Evolutionary conservation across 305 asterid genomes (phyloP).

Genomic region (Solanum hybrid): DNA sequence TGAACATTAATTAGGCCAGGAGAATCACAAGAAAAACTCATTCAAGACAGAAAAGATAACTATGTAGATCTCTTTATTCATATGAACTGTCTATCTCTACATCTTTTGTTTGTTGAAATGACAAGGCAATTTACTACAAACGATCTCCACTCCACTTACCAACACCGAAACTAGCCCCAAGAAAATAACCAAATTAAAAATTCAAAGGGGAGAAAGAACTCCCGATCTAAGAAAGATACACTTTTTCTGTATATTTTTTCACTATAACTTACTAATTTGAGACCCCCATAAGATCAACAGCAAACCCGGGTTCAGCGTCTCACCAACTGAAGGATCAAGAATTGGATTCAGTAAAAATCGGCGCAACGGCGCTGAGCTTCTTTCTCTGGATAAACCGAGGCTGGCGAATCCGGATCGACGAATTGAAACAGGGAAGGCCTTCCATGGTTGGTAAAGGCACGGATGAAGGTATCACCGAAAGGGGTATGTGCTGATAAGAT

Average conservation of each 20-base stretch:
- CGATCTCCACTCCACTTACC: not conserved
- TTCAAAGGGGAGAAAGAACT: not conserved
- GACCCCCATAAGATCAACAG: not conserved
- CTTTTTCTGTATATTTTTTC: not conserved
- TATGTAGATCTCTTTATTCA: not conserved
- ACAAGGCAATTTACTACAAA: not conserved
- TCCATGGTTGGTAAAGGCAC: slow-evolving; percentile 30
- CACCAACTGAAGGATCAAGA: not conserved
- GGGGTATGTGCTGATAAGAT: slow-evolving; percentile 25
- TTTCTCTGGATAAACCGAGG: slow-evolving; percentile 52
- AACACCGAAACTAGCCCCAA: not conserved
- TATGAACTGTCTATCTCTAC: not conserved
- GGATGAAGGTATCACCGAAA: slow-evolving; percentile 16
- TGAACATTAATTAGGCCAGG: not conserved
- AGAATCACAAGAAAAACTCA: not conserved
- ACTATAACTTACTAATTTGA: not conserved
- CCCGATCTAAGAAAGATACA: not conserved
- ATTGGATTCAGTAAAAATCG: slow-evolving; percentile 36
- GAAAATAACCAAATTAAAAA: not conserved
- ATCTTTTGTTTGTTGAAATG: not conserved
- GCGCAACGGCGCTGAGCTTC: slow-evolving; percentile 46
- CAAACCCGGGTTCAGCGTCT: not conserved
- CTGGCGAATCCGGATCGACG: slow-evolving; percentile 19
- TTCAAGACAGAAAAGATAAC: not conserved
- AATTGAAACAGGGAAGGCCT: slow-evolving; percentile 42